Evolutionary conservation across 1,139 yeast species (phyloP).

Genomic region (Lodderomyces metapsilosis): DNA sequence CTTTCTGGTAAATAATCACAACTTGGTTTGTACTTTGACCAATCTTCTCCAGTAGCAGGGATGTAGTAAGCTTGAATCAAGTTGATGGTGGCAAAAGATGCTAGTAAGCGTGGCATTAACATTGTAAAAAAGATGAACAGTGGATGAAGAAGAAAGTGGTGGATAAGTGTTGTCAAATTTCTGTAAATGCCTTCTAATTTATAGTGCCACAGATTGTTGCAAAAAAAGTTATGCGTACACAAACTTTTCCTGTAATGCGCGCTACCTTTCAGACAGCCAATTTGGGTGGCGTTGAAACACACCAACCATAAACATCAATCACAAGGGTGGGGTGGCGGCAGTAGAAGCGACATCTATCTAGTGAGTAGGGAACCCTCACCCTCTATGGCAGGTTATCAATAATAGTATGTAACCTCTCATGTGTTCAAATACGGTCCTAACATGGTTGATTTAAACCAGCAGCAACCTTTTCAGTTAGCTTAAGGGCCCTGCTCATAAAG

Average conservation of each 20-base stretch:
- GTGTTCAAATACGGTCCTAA: too few relatives aligned
- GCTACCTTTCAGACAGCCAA: not conserved
- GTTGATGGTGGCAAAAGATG: slow-evolving; percentile 4
- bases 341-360: too few relatives aligned
- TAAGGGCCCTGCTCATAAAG: too few relatives aligned
- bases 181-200: not conserved
- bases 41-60: slow-evolving; percentile 36
- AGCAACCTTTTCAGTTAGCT: too few relatives aligned
- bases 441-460: too few relatives aligned
- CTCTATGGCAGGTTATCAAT: too few relatives aligned
- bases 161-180: not conserved
- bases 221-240: not conserved
- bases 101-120: slow-evolving; percentile 7
- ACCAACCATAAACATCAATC: too few relatives aligned
- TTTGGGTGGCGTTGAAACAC: not conserved
- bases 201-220: slow-evolving; percentile 1
- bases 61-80: slow-evolving; percentile 18
- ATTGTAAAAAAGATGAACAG: slow-evolving; percentile 1
- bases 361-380: too few relatives aligned
- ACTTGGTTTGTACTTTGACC: slow-evolving; percentile 32
- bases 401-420: too few relatives aligned
- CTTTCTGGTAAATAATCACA: slow-evolving; percentile 19
- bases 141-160: not conserved
- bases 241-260: not conserved
- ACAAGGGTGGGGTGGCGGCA: too few relatives aligned